Percentiles rank a stretch among this genome's conserved stretches.
Conservation (phyloP, 257 asterid genomes). For the Solanum infundibuliforme region DNA sequence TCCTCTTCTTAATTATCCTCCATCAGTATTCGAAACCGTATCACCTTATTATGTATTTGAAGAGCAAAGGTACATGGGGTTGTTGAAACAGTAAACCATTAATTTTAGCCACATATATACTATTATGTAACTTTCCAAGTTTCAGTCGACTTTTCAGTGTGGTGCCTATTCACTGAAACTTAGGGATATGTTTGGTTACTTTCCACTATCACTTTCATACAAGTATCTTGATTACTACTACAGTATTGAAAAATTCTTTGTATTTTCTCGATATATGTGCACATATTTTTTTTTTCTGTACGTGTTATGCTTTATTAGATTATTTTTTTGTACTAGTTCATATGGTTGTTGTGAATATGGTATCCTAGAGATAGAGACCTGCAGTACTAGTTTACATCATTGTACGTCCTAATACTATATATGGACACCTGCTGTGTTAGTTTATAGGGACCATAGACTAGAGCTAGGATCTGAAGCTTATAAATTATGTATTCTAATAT, state of each 20-base stretch:
- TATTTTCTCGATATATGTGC: not conserved
- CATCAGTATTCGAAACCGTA: constrained; percentile 3
- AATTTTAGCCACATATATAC: not conserved
- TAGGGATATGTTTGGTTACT: not conserved
- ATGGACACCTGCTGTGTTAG: not conserved
- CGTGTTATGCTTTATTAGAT: not conserved
- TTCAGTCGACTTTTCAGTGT: not conserved
- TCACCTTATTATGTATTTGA: not conserved
- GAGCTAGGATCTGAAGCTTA: not conserved
- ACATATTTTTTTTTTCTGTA: not conserved
- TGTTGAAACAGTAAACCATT: not conserved
- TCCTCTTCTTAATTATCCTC: constrained; percentile 8
- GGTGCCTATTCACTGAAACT: constrained; percentile 1
- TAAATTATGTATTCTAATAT: not conserved
- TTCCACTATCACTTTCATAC: constrained; percentile 17
- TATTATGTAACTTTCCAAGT: not conserved
- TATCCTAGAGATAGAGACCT: not conserved
- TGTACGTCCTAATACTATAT: not conserved
- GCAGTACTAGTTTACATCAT: not conserved
- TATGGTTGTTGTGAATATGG: not conserved
- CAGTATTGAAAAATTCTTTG: not conserved
- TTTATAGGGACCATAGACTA: not conserved
- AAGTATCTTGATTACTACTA: not conserved
- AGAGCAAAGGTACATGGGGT: constrained; percentile 6
- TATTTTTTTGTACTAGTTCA: constrained; percentile 3